A percentile compares a stretch with the other conserved stretches of the same genome.
These are phyloP conservation scores for Oryza australiensis DNA, from an alignment of 176 grass and related monocot species.

Conservation along the genomic window DNA sequence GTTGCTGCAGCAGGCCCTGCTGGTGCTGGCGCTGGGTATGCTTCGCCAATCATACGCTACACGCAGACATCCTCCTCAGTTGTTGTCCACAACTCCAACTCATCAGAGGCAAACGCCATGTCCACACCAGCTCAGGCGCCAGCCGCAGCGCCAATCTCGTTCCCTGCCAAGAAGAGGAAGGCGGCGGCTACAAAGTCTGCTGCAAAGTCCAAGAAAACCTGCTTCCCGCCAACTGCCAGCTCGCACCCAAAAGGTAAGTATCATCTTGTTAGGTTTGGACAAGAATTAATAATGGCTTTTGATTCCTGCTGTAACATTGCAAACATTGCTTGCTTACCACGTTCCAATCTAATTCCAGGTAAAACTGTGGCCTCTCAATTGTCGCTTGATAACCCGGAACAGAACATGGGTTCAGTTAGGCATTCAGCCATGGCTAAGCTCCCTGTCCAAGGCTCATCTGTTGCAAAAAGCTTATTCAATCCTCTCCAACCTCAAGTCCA, in stretches of 20 bases:
- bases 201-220: conserved; percentile 49
- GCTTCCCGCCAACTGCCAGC: neutral
- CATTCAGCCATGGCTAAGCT: conserved; percentile 12
- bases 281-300: neutral
- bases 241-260: conserved; percentile 37
- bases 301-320: neutral
- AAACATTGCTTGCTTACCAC: neutral
- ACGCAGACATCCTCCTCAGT: conserved; percentile 30
- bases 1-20: neutral
- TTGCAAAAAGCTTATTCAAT: conserved; percentile 70
- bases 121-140: conserved; percentile 19
- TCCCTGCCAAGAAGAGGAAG: conserved; percentile 63
- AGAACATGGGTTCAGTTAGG: conserved; percentile 31
- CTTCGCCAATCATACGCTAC: conserved; percentile 47
- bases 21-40: neutral
- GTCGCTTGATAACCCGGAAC: neutral
- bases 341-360: conserved; percentile 37
- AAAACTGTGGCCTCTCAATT: conserved; percentile 29
- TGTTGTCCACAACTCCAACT: conserved; percentile 27
- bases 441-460: conserved; percentile 46
- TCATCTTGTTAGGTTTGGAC: neutral
- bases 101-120: conserved; percentile 27
- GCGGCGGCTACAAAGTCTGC: conserved; percentile 39
- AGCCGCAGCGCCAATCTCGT: conserved; percentile 18
- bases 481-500: conserved; percentile 32